Evolutionary conservation across 1,139 yeast genomes (phyloP).

Genomic region (Blastobotrys indianensis): DNA sequence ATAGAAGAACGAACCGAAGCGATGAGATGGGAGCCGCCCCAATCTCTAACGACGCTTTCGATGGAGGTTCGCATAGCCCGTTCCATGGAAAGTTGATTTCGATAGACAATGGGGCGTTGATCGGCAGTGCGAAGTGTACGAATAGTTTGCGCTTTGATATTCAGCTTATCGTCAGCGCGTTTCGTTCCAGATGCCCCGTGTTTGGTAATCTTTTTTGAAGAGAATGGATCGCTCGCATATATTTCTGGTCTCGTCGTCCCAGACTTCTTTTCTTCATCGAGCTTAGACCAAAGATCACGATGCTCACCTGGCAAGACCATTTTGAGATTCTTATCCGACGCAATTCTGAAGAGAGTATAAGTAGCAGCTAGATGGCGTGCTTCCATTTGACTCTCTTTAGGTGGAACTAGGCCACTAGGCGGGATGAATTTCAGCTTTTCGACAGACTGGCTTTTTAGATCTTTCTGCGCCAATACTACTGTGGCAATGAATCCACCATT

Average conservation of each 20-base stretch:
- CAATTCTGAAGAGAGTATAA: slow-evolving; percentile 71
- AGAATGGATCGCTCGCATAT: slow-evolving; percentile 70
- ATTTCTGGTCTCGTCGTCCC: slow-evolving; percentile 14
- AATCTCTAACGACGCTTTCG: slow-evolving; percentile 28
- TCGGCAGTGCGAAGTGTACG: slow-evolving; percentile 17
- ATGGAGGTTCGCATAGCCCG: slow-evolving; percentile 29
- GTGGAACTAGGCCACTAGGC: slow-evolving; percentile 46
- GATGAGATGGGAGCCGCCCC: slow-evolving; percentile 25
- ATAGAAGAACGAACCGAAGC: not conserved
- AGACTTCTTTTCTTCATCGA: slow-evolving; percentile 47
- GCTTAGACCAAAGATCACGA: slow-evolving; percentile 66
- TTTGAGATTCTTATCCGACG: slow-evolving; percentile 74
- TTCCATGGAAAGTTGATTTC: slow-evolving; percentile 27
- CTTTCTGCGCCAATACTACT: slow-evolving; percentile 59
- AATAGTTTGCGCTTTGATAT: slow-evolving; percentile 19
- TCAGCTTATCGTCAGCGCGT: slow-evolving; percentile 17
- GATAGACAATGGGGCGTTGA: too few relatives aligned
- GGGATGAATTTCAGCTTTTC: slow-evolving; percentile 59
- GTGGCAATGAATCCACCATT: slow-evolving; percentile 57
- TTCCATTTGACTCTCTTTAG: slow-evolving; percentile 76
- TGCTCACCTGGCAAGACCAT: slow-evolving; percentile 84
- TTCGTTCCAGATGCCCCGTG: slow-evolving; percentile 39
- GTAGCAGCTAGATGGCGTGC: slow-evolving; percentile 92
- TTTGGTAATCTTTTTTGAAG: slow-evolving; percentile 34
- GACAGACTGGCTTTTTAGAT: slow-evolving; percentile 72